Evolutionary conservation across 225 moss, liverwort and hornwort genomes (phyloP).

Genomic region (Thuidium tamariscinum): DNA sequence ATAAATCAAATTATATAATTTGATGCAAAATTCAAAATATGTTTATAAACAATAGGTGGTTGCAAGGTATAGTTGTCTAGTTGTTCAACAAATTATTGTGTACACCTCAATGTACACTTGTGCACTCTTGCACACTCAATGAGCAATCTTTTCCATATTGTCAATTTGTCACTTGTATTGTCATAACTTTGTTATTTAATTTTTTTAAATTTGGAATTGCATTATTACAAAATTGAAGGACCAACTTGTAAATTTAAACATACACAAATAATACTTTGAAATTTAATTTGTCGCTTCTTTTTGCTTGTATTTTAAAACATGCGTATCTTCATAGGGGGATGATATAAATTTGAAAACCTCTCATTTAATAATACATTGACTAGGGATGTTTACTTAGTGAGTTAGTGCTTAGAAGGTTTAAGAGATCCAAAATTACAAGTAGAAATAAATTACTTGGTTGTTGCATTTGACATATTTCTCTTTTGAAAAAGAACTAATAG

Average conservation of each 20-base stretch:
- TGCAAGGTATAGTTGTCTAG: neutral
- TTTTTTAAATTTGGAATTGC: rapidly evolving
- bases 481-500: neutral
- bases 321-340: too few species aligned
- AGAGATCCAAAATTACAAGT: neutral
- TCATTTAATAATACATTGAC: neutral
- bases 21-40: neutral
- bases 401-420: neutral
- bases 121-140: neutral
- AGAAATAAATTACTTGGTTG: neutral
- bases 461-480: neutral
- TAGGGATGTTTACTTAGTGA: too few species aligned
- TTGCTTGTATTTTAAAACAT: too few species aligned
- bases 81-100: rapidly evolving
- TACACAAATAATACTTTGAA: too few species aligned
- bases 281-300: neutral
- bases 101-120: too few species aligned
- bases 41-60: rapidly evolving
- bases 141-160: rapidly evolving
- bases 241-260: neutral
- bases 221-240: neutral
- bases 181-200: too few species aligned
- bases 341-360: neutral
- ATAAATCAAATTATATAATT: neutral
- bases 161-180: too few species aligned